Base-by-base conservation (phyloP, 495 filamentous ascomycete species). In the Amphirosellinia nigrospora region DNA sequence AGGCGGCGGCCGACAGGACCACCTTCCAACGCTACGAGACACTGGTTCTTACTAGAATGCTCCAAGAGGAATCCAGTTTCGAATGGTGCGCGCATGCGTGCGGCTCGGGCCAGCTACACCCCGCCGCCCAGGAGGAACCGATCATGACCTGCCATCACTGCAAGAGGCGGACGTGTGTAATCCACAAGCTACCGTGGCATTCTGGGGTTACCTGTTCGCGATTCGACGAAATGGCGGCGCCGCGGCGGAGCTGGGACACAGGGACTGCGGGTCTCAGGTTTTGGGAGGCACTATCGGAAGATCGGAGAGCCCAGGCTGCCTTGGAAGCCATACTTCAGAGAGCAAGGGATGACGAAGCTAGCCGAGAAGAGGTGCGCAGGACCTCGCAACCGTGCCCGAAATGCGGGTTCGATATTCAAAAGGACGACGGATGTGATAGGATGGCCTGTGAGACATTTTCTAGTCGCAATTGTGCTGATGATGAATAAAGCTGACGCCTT, bases 41-140 rank as follows among this genome's bases (percentile, higher is more conserved):
- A 21, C 30, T 58, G 1, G 30, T 58, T 15, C 55, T 58, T 11
- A 21, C 0, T 11, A 36, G 30, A 15, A 10, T 58, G 32, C 55
- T 58, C 3, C 30, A 36, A 13, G 3, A 58, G 30, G 55, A 58
- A 0, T 5, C 55, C 6, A 3, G 4, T 11, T 58, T 58, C 55
- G 30, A 58, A 58, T 58, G 55, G 55, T 58, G 55, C 19, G 55
- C 55, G n/a, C 30, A 58, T 19, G n/a, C 15, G 9, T 58, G 55
- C 13, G 55, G 55, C 55, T 58, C 55, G n/a, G 55, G 55, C 55
- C 55, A 58, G 19, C 10, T 58, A 11, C 55, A 58, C 21, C 55
- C 55, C 55, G 55, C 55, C 30, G 55, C 55, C 32, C 2, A 1
- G 0, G 55, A 34, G 7, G 55, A 58, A 36, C 55, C 55, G 11